phyloP scores from a whole-genome alignment of 2,329 filamentous ascomycete genomes.

The Phyllosticta citrichinensis region DNA sequence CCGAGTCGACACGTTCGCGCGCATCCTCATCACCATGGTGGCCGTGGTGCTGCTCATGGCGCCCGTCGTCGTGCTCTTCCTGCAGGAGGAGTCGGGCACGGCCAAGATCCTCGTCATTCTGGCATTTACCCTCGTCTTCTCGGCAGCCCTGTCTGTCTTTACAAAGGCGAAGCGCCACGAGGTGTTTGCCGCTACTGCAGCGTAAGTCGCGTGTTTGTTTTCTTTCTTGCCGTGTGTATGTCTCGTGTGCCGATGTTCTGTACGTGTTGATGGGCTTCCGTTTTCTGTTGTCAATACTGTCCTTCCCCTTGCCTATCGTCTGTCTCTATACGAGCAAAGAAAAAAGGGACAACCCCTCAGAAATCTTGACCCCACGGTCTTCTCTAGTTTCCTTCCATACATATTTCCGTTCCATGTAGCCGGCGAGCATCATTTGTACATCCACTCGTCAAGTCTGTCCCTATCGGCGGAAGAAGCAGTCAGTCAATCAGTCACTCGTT shows the following conservation, averaged over 20 bases:
- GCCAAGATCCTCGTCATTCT: slow-evolving; percentile 14
- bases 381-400: background rate
- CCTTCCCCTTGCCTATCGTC: background rate
- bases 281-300: background rate
- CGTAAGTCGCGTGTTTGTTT: slow-evolving; percentile 13
- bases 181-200: slow-evolving; percentile 18
- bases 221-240: background rate
- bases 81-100: slow-evolving; percentile 9
- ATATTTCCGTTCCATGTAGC: background rate
- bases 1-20: slow-evolving; percentile 14
- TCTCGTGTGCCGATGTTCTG: background rate
- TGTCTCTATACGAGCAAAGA: background rate
- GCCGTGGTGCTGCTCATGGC: slow-evolving; percentile 16
- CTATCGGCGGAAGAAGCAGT: background rate
- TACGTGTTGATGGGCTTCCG: background rate
- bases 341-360: background rate
- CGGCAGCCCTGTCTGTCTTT: slow-evolving; percentile 13
- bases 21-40: slow-evolving; percentile 16
- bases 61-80: slow-evolving; percentile 15
- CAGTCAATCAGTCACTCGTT: background rate
- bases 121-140: slow-evolving; percentile 15
- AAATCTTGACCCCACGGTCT: background rate
- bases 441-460: background rate
- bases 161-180: slow-evolving; percentile 16
- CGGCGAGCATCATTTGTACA: background rate